phyloP scores from a whole-genome alignment of 352 stramenopile genomes.

The Globisporangium spinosum region DNA sequence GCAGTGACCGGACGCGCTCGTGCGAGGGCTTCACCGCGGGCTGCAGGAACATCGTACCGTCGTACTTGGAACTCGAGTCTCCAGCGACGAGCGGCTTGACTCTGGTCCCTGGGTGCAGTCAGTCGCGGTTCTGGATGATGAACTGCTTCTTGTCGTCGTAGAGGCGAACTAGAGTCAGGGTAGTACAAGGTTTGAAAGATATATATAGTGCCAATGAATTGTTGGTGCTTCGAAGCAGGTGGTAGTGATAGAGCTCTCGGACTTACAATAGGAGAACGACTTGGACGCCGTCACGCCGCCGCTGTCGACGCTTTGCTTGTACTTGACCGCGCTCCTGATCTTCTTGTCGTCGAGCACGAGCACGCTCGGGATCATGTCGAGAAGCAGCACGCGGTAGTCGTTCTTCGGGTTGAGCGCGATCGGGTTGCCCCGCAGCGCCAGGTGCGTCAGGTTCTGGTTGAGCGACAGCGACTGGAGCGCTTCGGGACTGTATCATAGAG shows the following conservation, averaged over 20 bases:
- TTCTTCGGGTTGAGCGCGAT: constrained; percentile 45
- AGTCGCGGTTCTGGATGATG: constrained; percentile 48
- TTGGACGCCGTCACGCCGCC: constrained; percentile 28
- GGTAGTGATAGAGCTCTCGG: neutral
- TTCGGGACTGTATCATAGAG: constrained; percentile 36
- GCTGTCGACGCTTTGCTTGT: constrained; percentile 26
- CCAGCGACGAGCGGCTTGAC: constrained; percentile 35
- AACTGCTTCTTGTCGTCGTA: constrained; percentile 84
- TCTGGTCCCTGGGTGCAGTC: constrained; percentile 34
- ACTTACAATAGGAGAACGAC: constrained; percentile 74
- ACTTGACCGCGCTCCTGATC: constrained; percentile 48
- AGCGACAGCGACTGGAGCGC: constrained; percentile 58
- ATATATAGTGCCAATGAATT: neutral
- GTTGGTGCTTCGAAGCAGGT: neutral
- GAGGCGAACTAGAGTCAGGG: constrained; percentile 41
- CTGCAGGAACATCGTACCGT: constrained; percentile 54
- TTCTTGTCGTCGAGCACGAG: constrained; percentile 78
- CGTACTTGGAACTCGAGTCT: constrained; percentile 40
- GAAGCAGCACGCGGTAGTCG: constrained; percentile 61
- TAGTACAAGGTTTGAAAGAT: neutral
- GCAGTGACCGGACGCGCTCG: constrained; percentile 27
- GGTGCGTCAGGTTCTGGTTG: constrained; percentile 65
- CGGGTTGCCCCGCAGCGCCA: constrained; percentile 64
- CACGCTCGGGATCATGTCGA: constrained; percentile 72
- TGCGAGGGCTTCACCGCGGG: constrained; percentile 35